Evolutionary conservation across 2,329 filamentous ascomycete species (phyloP).

Genomic region (Microcyclosporella mali): DNA sequence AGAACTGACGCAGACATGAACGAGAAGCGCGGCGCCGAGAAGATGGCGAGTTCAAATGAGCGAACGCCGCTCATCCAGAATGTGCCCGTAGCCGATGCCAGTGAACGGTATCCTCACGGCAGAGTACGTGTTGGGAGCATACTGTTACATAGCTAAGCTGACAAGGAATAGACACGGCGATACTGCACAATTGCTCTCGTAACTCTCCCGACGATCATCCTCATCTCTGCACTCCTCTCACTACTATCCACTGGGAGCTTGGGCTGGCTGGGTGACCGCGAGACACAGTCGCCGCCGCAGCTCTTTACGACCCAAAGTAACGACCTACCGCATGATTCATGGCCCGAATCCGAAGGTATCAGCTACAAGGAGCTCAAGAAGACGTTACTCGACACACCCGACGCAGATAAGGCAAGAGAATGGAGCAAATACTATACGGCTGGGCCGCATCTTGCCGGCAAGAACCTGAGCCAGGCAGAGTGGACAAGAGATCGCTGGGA

Average conservation of each 20-base stretch:
- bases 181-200: slow-evolving; percentile 57
- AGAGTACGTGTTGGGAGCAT: slow-evolving; percentile 18
- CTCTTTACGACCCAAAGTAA: slow-evolving; percentile 16
- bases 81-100: slow-evolving; percentile 50
- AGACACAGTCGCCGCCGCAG: slow-evolving; percentile 16
- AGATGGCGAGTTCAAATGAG: slow-evolving; percentile 49
- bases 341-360: slow-evolving; percentile 43
- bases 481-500: slow-evolving; percentile 47
- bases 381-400: slow-evolving; percentile 50
- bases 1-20: slow-evolving; percentile 10
- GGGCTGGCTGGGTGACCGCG: slow-evolving; percentile 30
- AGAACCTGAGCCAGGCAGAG: slow-evolving; percentile 47
- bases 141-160: not conserved
- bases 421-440: slow-evolving; percentile 48
- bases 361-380: slow-evolving; percentile 50
- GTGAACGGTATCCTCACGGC: slow-evolving; percentile 46
- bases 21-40: slow-evolving; percentile 17
- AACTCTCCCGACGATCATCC: slow-evolving; percentile 34
- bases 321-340: slow-evolving; percentile 32
- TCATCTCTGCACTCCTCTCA: slow-evolving; percentile 34
- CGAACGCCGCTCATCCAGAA: slow-evolving; percentile 62
- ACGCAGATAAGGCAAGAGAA: slow-evolving; percentile 44
- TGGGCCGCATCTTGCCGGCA: slow-evolving; percentile 47
- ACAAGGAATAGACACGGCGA: slow-evolving; percentile 45
- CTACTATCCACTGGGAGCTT: slow-evolving; percentile 33